These are phyloP conservation scores for Colletotrichum sp. DNA, from an alignment of 2,329 filamentous ascomycete genomes.

Conservation along the genomic window DNA sequence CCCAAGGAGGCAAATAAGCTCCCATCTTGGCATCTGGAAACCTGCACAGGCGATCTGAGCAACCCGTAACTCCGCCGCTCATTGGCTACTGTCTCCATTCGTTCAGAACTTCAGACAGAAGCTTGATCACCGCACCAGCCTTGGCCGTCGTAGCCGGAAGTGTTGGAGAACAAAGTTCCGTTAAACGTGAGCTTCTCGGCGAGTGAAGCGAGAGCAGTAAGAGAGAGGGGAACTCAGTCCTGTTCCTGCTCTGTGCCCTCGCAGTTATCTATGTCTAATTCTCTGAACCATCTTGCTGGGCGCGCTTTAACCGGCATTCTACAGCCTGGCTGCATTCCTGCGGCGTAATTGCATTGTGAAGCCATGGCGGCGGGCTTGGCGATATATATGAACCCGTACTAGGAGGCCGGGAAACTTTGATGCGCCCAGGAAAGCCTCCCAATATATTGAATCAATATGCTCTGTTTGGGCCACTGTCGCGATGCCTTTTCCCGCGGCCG, in stretches of 20 bases:
- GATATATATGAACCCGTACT: neutral
- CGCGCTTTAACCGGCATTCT: neutral
- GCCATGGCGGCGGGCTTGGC: conserved; percentile 1
- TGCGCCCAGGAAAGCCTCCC: neutral
- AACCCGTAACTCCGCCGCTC: neutral
- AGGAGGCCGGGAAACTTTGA: neutral
- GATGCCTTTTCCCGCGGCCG: neutral
- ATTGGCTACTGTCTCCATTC: neutral
- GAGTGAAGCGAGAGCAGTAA: neutral
- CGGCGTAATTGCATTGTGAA: neutral
- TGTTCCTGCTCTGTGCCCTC: neutral
- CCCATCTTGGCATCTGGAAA: conserved; percentile 18
- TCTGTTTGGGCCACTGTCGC: neutral
- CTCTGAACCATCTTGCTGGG: neutral
- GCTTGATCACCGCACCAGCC: neutral
- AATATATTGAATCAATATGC: neutral
- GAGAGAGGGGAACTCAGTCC: neutral
- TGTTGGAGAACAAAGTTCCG: neutral
- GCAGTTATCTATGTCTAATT: neutral
- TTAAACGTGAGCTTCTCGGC: neutral
- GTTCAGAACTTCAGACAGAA: neutral
- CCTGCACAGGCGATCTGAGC: conserved; percentile 1
- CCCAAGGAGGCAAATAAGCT: conserved; percentile 4
- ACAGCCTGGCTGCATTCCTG: neutral
- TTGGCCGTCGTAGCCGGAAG: neutral